Percentiles rank a stretch among this genome's conserved stretches.
phyloP scores from a whole-genome alignment of 331 rosid species.

The Saraca asoca region DNA sequence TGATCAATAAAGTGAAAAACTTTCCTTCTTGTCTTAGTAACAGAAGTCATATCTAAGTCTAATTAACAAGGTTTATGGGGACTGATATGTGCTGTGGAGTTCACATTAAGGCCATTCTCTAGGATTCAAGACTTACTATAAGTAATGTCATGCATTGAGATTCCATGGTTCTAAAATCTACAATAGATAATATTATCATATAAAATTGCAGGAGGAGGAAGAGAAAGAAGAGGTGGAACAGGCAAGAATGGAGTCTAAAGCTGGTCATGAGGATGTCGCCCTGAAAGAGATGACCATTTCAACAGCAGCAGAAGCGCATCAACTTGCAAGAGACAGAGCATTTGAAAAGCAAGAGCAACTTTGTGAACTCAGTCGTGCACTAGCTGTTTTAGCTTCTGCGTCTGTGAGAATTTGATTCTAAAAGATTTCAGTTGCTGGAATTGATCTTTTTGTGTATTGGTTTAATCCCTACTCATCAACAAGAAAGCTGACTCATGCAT shows the following conservation, averaged over 20 bases:
- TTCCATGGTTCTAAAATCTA: slow-evolving; percentile 8
- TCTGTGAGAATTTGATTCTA: slow-evolving; percentile 69
- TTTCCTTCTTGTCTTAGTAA: not conserved
- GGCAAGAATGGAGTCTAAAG: slow-evolving; percentile 57
- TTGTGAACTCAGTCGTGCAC: slow-evolving; percentile 87
- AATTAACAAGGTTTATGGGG: slow-evolving; percentile 30
- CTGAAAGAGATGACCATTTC: slow-evolving; percentile 76
- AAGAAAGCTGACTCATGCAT: slow-evolving; percentile 1
- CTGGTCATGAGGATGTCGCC: slow-evolving; percentile 65
- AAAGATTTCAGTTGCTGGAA: slow-evolving; percentile 24
- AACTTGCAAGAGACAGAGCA: slow-evolving; percentile 66
- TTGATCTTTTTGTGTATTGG: slow-evolving; percentile 13
- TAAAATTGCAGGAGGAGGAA: slow-evolving; percentile 72
- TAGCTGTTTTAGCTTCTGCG: slow-evolving; percentile 94
- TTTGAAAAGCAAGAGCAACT: slow-evolving; percentile 82
- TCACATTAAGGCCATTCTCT: slow-evolving; percentile 23
- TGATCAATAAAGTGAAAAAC: not conserved
- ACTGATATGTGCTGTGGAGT: slow-evolving; percentile 24
- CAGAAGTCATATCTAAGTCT: slow-evolving; percentile 26
- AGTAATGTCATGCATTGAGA: slow-evolving; percentile 19
- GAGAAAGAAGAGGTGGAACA: slow-evolving; percentile 70
- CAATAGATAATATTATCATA: slow-evolving; percentile 25
- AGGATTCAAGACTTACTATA: slow-evolving; percentile 1
- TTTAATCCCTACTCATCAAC: not conserved
- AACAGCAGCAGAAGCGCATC: slow-evolving; percentile 70